Percentiles rank a stretch among this genome's conserved stretches.
Conservation (phyloP, 2,329 filamentous ascomycete genomes). For the Septoria petroselini region DNA sequence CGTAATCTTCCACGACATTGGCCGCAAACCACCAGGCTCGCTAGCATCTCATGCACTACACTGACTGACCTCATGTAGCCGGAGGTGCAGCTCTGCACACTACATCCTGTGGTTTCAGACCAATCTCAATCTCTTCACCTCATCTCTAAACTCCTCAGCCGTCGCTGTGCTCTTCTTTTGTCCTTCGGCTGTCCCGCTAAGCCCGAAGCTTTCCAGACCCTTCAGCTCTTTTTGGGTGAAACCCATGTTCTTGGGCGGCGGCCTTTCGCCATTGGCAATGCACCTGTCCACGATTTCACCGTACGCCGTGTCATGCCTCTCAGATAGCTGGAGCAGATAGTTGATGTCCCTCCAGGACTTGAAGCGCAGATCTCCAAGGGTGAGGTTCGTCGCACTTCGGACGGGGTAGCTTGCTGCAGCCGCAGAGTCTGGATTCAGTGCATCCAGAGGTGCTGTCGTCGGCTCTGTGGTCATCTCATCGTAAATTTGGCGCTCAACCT, state of each 20-base stretch:
- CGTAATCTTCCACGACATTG: no score
- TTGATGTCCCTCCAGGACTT: constrained; percentile 51
- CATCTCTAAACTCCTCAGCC: neutral
- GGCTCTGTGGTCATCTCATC: constrained; percentile 46
- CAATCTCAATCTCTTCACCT: neutral
- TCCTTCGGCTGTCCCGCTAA: constrained; percentile 4
- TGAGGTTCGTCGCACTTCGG: constrained; percentile 32
- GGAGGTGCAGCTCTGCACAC: no score
- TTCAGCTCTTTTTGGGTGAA: constrained; percentile 15
- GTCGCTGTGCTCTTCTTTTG: neutral
- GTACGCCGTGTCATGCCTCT: constrained; percentile 31
- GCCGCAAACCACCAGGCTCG: no score
- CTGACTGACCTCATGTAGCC: no score
- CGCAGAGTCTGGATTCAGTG: neutral
- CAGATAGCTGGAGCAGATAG: constrained; percentile 41
- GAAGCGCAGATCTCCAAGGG: constrained; percentile 48
- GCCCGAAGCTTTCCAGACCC: constrained; percentile 8
- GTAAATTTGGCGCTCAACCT: constrained; percentile 42
- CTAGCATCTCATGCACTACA: no score
- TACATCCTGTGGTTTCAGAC: no score
- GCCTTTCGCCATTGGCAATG: constrained; percentile 27
- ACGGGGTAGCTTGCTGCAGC: neutral
- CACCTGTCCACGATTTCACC: constrained; percentile 30
- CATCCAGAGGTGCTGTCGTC: neutral
- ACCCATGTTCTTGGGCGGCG: constrained; percentile 20